Evolutionary conservation across 2,329 filamentous ascomycete genomes (phyloP), one percentile per base, ranked within the genome.

Genomic region (Aspergillus nomiae): DNA sequence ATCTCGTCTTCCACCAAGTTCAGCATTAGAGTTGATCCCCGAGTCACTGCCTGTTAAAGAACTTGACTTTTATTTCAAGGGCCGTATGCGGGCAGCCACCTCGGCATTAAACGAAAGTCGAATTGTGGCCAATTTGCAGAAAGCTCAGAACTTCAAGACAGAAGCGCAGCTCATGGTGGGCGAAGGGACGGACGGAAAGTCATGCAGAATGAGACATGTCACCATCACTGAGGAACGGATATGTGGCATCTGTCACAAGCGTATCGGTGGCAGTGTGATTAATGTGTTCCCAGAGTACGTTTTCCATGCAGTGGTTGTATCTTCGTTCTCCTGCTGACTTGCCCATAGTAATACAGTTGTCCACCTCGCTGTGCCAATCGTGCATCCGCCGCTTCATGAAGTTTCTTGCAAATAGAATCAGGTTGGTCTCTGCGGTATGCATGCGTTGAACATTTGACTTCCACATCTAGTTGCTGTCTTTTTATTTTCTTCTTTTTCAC

Each of bases 191-290:
- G 68, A 73, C 51, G 70, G 72, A 0, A 84, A 86, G 65, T 84
- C 83, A 0, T 86, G 86, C 1, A 79, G 87, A 71, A 89, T 86
- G 70, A 79, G 87, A 43, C 86, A 92, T 68, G 93, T 97, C 12
- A 87, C 92, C 24, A 89, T 99, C 58, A 88, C 86, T 11, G 94
- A 99, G 71, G 94, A 98, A 74, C 84, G 92, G 58, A 90, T 97
- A 60, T 99, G 95, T 76, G 89, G 91, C 14, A 92, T 96, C 19
- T 99, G 95, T 76, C 91, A 97, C 77, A 98, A 97, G 83, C 84
- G 95, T 68, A 86, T 99, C 67, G 94, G 94, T 1, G 90, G 92
- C 1, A 96, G 91, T 76, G 95, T 97, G 21, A 90, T 98, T 63
- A 90, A 94, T 46, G 94, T 97, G 14, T 85, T 95, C 78, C 92